Base-by-base conservation (phyloP, 2,329 filamentous ascomycete species). In the Penicillium sp. region DNA sequence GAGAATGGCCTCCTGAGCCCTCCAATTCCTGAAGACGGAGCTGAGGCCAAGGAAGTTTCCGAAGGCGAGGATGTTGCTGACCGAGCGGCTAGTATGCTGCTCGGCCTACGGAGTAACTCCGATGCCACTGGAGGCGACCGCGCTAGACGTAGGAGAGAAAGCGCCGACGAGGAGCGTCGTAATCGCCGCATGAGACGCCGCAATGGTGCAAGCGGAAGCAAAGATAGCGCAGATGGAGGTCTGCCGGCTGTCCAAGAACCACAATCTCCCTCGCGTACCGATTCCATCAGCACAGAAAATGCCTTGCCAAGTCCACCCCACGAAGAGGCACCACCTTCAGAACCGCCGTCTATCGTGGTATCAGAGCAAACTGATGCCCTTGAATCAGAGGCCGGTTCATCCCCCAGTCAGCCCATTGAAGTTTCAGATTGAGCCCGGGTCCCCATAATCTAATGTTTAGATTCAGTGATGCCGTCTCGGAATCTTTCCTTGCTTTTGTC, bases 31-130 rank as follows among this genome's bases (percentile, higher is more conserved):
- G 70, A 66, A 38, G 74, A 76, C 18, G 67, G 63, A 29, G 62
- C 66, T 24, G 60, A 71, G 6, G 69, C 56, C 9, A 63, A 71
- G 45, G 65, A 70, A 29, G 69, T 74, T 8, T 75, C 72, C 3
- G 79, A 82, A 50, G 77, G 79, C 39, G 81, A 92, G 70, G 90
- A 95, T 59, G 85, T 97, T 26, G 92, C 90, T 3, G 88, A 92
- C 62, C 84, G 91, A 47, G 92, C 93, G 2, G 90, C 90, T 1
- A 84, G 86, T 58, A 77, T 96, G 70, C 78, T 97, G 28, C 89
- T 95, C 67, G 90, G 90, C 42, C 86, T 96, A 72, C 84, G 90
- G 53, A 80, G 85, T 39, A 84, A 84, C 39, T 65, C 64, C 3
- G 79, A 86, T 45, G 83, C 82, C 21, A 80, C 79, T 16, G 81